A percentile compares a stretch with the other conserved stretches of the same genome.
phyloP scores from a whole-genome alignment of 257 asterid species.

The Solanum paucissectum region DNA sequence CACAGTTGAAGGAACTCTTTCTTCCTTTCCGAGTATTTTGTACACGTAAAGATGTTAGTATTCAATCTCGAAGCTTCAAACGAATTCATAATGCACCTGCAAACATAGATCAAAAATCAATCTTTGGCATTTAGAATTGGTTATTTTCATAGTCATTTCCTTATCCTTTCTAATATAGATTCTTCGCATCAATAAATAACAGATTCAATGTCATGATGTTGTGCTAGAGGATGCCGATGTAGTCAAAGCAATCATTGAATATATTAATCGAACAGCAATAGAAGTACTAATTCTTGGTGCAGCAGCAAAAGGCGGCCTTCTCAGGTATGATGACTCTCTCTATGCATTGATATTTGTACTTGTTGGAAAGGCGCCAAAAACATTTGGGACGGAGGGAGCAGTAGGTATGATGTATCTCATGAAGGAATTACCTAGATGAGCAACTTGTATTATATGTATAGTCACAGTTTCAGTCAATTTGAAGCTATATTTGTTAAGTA shows the following conservation, averaged over 20 bases:
- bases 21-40: slow-evolving; percentile 32
- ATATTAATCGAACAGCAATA: slow-evolving; percentile 48
- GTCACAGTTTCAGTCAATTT: background rate
- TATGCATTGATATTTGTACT: background rate
- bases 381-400: background rate
- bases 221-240: slow-evolving; percentile 68
- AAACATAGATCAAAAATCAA: background rate
- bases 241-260: slow-evolving; percentile 55
- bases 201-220: slow-evolving; percentile 69
- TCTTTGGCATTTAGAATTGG: background rate
- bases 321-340: slow-evolving; percentile 39
- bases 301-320: slow-evolving; percentile 52
- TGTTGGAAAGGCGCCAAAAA: background rate
- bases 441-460: background rate
- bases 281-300: slow-evolving; percentile 80
- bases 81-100: background rate
- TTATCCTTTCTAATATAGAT: background rate
- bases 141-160: background rate
- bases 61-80: background rate
- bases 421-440: background rate
- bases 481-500: background rate
- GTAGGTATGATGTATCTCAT: background rate
- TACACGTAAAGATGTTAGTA: slow-evolving; percentile 40
- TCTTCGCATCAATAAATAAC: background rate
- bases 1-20: slow-evolving; percentile 21